Conservation (phyloP, 75 land plant genomes). For the Cryptomeria japonica region DNA sequence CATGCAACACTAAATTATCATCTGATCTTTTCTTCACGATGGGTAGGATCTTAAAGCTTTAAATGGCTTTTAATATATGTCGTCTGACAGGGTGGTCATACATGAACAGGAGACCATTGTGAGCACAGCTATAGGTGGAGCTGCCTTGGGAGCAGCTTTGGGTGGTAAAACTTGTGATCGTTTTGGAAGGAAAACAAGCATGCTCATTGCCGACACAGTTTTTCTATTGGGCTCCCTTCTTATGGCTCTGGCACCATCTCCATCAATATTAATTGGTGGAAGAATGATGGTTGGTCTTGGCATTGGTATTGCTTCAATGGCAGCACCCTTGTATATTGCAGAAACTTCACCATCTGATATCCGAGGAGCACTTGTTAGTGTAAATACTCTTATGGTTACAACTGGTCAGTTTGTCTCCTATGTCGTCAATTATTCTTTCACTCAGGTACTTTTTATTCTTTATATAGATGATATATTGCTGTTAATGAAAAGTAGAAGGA, state of each 20-base stretch:
- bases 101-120: conserved; percentile 41
- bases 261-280: conserved; percentile 31
- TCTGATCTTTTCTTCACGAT: not conserved
- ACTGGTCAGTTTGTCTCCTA: conserved; percentile 49
- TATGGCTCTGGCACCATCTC: conserved; percentile 43
- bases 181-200: conserved; percentile 27
- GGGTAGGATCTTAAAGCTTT: not conserved
- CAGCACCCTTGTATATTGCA: conserved; percentile 53
- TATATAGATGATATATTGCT: not conserved
- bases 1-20: not conserved
- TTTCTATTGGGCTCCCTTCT: conserved; percentile 33
- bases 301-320: conserved; percentile 52
- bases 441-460: conserved; percentile 22
- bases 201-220: conserved; percentile 25
- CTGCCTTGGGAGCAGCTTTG: conserved; percentile 36
- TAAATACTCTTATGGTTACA: conserved; percentile 49
- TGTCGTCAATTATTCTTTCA: conserved; percentile 38
- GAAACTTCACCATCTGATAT: conserved; percentile 48
- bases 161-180: conserved; percentile 35
- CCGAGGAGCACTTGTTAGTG: conserved; percentile 49
- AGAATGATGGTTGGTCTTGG: conserved; percentile 47
- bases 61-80: conserved; percentile 6
- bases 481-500: not conserved
- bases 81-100: conserved; percentile 15
- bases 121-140: conserved; percentile 43